Evolutionary conservation across 768 basidiomycete genomes (phyloP), one percentile per base, ranked within the genome.

Genomic region (Pholiota microspora): DNA sequence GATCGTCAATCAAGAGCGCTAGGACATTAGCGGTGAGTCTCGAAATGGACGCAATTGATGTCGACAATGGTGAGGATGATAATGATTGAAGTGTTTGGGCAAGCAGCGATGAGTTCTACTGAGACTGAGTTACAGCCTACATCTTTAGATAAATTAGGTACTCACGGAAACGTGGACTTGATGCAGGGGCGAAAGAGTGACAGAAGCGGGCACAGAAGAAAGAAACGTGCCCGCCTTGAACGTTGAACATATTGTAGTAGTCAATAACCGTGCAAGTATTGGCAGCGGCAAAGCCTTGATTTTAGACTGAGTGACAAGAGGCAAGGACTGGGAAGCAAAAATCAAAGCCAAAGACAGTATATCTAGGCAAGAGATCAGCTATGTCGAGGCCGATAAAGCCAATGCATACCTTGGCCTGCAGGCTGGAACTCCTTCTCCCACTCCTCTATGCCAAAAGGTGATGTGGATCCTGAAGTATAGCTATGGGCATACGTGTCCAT

Each of bases 341-440:
- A 87, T 77, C 49, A 85, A 62, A n/a, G 76, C 72, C 53, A 77
- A 62, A 0, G 81, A 75, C 28, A 84, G 74, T 9, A 77, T 69
- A 53, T 80, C 76, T 65, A 51, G 29, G 23, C 38, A 13, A 36
- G 8, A n/a, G 42, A 45, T 53, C 7, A 46, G 36, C 45, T 40
- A 50, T 48, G 21, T 47, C 48, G 27, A 29, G 44, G 36, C 51
- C 9, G n/a, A 6, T 23, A 48, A 13, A 21, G 44, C 29, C 7
- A 6, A 49, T 69, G 70, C 70, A 64, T 71, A 62, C 71, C 76
- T 59, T 79, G 76, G 5, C 75, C 71, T 15, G 72, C 71, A n/a
- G 80, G 78, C 53, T 77, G 76, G 63, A 89, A 90, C 61, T 91
- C 88, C 49, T 74, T 78, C 63, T 86, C 83, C 89, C 89, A 90